phyloP scores from a whole-genome alignment of 257 asterid species.

The Capsicum chinense region DNA sequence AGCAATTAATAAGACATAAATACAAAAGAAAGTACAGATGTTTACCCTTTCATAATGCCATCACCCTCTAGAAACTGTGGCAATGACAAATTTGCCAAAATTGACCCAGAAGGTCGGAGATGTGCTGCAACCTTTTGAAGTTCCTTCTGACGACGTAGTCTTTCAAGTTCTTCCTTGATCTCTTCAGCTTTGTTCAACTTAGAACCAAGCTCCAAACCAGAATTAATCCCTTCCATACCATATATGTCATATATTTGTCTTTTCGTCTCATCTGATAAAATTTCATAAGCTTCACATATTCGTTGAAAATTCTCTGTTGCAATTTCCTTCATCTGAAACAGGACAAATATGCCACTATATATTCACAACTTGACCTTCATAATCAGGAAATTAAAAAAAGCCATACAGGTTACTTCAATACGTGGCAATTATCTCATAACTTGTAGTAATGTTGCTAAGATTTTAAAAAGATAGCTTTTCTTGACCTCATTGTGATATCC shows the following conservation, averaged over 20 bases:
- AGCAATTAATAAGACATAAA: slow-evolving; percentile 31
- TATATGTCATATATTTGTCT: slow-evolving; percentile 87
- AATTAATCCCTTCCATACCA: slow-evolving; percentile 93
- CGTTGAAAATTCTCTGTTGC: slow-evolving; percentile 98
- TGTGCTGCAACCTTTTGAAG: slow-evolving; percentile 64
- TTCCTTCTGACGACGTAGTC: slow-evolving; percentile 71
- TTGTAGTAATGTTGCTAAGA: slow-evolving; percentile 8
- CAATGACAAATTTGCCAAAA: slow-evolving; percentile 75
- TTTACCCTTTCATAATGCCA: slow-evolving; percentile 93
- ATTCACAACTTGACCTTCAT: slow-evolving; percentile 17
- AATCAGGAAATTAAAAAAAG: slow-evolving; percentile 3
- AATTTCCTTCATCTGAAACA: slow-evolving; percentile 84
- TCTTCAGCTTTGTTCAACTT: slow-evolving; percentile 77
- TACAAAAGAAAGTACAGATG: slow-evolving; percentile 25
- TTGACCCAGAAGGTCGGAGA: slow-evolving; percentile 77
- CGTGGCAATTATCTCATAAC: neutral
- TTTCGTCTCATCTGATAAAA: slow-evolving; percentile 74
- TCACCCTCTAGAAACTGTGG: slow-evolving; percentile 79
- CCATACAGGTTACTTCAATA: neutral
- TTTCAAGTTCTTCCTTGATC: slow-evolving; percentile 93
- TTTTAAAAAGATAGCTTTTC: neutral
- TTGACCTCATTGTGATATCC: slow-evolving; percentile 5
- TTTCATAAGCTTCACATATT: slow-evolving; percentile 95
- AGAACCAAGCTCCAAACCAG: slow-evolving; percentile 96
- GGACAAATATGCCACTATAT: slow-evolving; percentile 24